Evolutionary conservation across 2,329 filamentous ascomycete species (phyloP).

Genomic region (Talaromyces sp.): DNA sequence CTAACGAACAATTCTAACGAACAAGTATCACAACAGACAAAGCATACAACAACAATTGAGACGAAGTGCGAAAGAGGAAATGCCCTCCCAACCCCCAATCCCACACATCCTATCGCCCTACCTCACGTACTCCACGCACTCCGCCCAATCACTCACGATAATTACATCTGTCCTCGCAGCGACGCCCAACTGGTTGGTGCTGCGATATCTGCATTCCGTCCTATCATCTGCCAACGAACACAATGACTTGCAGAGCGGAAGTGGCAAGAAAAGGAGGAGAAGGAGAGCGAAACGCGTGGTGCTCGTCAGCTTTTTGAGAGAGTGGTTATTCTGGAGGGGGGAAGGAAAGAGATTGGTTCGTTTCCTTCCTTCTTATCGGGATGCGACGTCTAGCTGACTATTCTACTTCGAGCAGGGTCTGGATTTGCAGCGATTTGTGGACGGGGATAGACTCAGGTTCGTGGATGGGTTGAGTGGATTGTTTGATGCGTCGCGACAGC

Average conservation of each 20-base stretch:
- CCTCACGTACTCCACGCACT: constrained; percentile 16
- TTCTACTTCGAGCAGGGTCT: constrained; percentile 52
- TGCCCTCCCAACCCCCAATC: constrained; percentile 41
- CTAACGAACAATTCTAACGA: too few relatives aligned
- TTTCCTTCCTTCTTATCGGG: not conserved
- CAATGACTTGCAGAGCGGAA: not conserved
- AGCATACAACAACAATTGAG: not conserved
- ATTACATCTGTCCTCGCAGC: constrained; percentile 46
- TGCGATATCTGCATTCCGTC: constrained; percentile 51
- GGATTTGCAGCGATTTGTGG: constrained; percentile 61
- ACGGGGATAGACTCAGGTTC: constrained; percentile 63
- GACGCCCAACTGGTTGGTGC: constrained; percentile 56
- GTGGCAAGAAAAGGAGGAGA: not conserved
- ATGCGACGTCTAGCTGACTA: not conserved
- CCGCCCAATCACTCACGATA: constrained; percentile 39
- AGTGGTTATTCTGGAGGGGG: constrained; percentile 73
- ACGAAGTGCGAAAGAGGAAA: not conserved
- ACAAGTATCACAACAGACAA: too few relatives aligned
- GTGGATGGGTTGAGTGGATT: constrained; percentile 69
- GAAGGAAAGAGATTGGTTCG: constrained; percentile 65
- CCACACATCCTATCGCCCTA: constrained; percentile 30
- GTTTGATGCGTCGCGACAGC: constrained; percentile 37
- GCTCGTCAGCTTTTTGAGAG: constrained; percentile 78
- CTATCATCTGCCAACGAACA: constrained; percentile 28
- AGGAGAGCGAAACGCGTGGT: constrained; percentile 52